Evolutionary conservation across 73 alveolate species (phyloP), one percentile per base, ranked within the genome.

Genomic region (Blepharisma stoltei): DNA sequence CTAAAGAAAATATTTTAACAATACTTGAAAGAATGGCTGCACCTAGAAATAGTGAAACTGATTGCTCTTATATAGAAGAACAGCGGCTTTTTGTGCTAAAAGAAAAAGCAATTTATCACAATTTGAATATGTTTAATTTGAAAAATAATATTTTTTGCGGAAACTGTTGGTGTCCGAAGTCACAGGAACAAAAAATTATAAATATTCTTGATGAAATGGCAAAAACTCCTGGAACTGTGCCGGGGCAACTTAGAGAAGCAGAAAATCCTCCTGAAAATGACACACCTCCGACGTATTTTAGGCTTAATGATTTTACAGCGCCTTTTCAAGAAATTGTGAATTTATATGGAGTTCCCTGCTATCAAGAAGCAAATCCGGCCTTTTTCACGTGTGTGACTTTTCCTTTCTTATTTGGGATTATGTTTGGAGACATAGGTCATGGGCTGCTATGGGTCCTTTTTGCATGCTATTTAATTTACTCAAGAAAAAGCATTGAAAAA

Each of bases 401-500:
- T 85, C 99, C 99, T n/a, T 94, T 97, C 87, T 83, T 95, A 84
- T 97, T 97, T 77, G 99, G 99, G 21, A 88, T 97, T 11, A 97
- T 97, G 99, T 97, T 97, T 89, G 99, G 99, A 5, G 99, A 97
- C 86, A 90, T 97, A 46, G 99, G 98, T 6, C 99, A 97, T 88
- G 99, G 99, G 6, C 85, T 87, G 53, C 77, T 94, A 48, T 78
- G 95, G 66, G 76, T 91, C 41, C 47, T 84, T 27, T 73, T 92
- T 52, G 97, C 97, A 3, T 67, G 76, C 38, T 86, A 91, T 67
- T 54, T 94, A 46, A 79, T 93, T 75, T 54, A 86, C 70, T 87
- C 86, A 54, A 86, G 91, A 76, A 71, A 91, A 46, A 78, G 75
- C 32, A 82, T 88, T 38, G 76, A 81, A 11, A 47, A 67, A 47